These are phyloP conservation scores for Candida fluviatilis DNA, from an alignment of 805 yeast genomes.

Conservation along the genomic window DNA sequence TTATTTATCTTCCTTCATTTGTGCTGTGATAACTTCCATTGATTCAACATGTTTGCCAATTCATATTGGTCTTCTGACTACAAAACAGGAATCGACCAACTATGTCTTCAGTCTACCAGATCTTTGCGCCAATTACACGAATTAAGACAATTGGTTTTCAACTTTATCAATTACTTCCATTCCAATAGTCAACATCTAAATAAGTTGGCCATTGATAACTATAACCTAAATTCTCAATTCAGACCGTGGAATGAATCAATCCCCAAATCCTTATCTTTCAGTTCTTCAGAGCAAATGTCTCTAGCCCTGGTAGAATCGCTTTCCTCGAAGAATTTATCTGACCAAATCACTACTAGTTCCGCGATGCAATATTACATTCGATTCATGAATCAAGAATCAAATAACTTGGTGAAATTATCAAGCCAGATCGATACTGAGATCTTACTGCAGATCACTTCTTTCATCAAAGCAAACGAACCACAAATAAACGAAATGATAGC, in stretches of 20 bases:
- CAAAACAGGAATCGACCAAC: slow-evolving; percentile 28
- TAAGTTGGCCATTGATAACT: slow-evolving; percentile 19
- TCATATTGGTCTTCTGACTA: slow-evolving; percentile 42
- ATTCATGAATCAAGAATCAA: slow-evolving; percentile 21
- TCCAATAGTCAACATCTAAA: slow-evolving; percentile 31
- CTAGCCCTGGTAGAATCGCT: background rate
- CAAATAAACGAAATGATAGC: slow-evolving; percentile 19
- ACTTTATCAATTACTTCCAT: slow-evolving; percentile 32
- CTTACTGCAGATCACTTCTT: slow-evolving; percentile 28
- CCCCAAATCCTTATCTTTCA: background rate
- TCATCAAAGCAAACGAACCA: slow-evolving; percentile 35
- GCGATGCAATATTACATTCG: slow-evolving; percentile 12
- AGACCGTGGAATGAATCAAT: background rate
- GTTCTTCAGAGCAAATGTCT: background rate
- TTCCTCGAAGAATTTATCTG: background rate
- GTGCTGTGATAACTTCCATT: no score
- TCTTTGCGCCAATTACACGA: slow-evolving; percentile 40
- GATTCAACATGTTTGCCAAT: slow-evolving; percentile 21
- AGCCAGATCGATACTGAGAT: slow-evolving; percentile 31
- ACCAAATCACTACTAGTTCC: background rate
- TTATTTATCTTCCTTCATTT: no score
- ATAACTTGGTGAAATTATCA: slow-evolving; percentile 21
- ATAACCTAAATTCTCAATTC: slow-evolving; percentile 2
- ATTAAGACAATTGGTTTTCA: slow-evolving; percentile 32
- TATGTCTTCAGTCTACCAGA: slow-evolving; percentile 25